Evolutionary conservation across 495 filamentous ascomycete genomes (phyloP), one percentile per base, ranked within the genome.

Genomic region (Podospora anserina): DNA sequence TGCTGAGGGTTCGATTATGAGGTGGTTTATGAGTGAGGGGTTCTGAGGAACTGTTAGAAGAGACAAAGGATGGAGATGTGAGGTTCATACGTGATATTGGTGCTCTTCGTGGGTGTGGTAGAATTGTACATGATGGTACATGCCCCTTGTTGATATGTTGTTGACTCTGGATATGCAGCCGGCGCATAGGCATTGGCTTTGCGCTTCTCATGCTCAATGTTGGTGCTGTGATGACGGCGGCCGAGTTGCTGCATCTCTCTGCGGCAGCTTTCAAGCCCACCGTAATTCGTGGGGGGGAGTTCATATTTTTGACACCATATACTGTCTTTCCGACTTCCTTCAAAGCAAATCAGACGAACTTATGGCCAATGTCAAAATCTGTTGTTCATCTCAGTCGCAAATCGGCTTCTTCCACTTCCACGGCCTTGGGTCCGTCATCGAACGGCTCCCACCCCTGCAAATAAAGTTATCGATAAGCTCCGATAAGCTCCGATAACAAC

Each of bases 401-500:
- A 49, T 16, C 39, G 15, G 39, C 39, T 11, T 49, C 30, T 49
- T 16, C 15, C 39, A 16, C 4, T 49, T 11, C 39, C 39, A 49
- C 2, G 39, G 39, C 15, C 39, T 49, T 2, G 39, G 39, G 39
- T 18, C 39, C 39, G 39, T 49, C 39, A 49, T 49, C 9, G 39
- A 49, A 49, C 58, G 26, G 63, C 53, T 64, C 56, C 19, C 11
- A 16, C 39, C 39, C 39, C 39, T 49, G 39, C 39, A 49, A 49
- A 49, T 49, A 49, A 18, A 16, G 39, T 49, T 49, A 30, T 19
- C 55, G 63, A 68, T 71, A 68, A 68, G 39, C 30, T 16, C 39
- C 61, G 66, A 66, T 65, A 67, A 61, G 13, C 39, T 2, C 13
- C 27, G 68, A 69, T 69, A 67, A 62, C 57, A 66, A 69, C 63